A percentile compares a stretch with the other conserved stretches of the same genome.
Conservation (phyloP, 1,284 basidiomycete genomes). For the Boletellus sp. region DNA sequence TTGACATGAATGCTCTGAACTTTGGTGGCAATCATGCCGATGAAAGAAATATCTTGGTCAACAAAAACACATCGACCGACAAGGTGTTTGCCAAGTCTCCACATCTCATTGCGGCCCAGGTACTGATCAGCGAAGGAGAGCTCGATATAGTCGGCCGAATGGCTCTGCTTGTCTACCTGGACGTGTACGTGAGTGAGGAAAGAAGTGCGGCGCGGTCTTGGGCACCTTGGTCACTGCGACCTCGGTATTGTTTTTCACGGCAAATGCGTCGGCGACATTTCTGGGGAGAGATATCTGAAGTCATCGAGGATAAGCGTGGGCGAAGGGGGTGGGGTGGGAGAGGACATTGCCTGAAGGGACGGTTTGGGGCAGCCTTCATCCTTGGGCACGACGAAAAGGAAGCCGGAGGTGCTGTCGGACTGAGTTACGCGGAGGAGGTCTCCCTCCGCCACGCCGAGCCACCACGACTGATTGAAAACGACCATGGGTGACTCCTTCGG, state of each 20-base stretch:
- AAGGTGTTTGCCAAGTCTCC: constrained; percentile 76
- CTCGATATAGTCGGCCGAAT: constrained; percentile 80
- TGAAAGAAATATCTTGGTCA: constrained; percentile 71
- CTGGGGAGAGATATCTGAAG: constrained; percentile 69
- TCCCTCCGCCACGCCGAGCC: constrained; percentile 72
- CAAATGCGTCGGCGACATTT: constrained; percentile 63
- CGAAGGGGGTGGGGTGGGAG: constrained; percentile 1
- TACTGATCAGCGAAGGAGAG: constrained; percentile 91
- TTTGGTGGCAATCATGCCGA: constrained; percentile 76
- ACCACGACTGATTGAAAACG: constrained; percentile 65
- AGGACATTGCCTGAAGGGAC: constrained; percentile 55
- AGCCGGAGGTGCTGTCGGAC: constrained; percentile 45
- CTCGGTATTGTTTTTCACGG: constrained; percentile 67
- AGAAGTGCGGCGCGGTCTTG: background rate
- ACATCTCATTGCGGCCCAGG: constrained; percentile 90
- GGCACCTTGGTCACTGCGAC: constrained; percentile 65
- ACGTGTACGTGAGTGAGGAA: constrained; percentile 6
- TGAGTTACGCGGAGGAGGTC: constrained; percentile 60
- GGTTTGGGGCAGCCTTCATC: constrained; percentile 59
- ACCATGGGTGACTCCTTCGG: constrained; percentile 56
- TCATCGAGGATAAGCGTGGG: constrained; percentile 6
- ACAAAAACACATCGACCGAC: constrained; percentile 72
- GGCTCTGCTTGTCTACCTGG: constrained; percentile 64
- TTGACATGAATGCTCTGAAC: constrained; percentile 73
- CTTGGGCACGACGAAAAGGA: constrained; percentile 62